Conservation (phyloP, 306 rosid species). For the Casuarina glauca region DNA sequence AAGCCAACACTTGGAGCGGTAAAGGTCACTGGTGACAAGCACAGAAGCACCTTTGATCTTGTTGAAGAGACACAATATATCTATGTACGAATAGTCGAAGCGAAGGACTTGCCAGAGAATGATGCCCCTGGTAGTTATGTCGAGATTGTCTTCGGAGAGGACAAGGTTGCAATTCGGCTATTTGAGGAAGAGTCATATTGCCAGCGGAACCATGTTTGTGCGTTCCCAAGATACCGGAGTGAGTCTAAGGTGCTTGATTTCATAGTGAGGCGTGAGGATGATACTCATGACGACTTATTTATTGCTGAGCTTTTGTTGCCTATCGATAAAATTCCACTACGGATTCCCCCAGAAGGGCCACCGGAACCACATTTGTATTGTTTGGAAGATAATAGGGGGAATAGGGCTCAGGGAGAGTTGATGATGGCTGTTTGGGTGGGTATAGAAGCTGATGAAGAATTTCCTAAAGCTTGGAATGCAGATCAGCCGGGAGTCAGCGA, state of each 20-base stretch:
- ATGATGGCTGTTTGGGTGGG: conserved; percentile 99
- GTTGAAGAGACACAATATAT: conserved; percentile 99
- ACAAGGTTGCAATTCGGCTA: conserved; percentile 86
- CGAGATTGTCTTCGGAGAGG: conserved; percentile 86
- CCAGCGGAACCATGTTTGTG: conserved; percentile 91
- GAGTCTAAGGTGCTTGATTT: conserved; percentile 84
- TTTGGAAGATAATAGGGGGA: conserved; percentile 15
- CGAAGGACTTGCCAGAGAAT: conserved; percentile 72
- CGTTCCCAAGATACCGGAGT: conserved; percentile 79
- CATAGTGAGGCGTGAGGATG: conserved; percentile 82
- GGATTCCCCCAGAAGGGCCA: conserved; percentile 58
- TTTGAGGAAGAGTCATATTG: conserved; percentile 89
- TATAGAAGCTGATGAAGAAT: conserved; percentile 97
- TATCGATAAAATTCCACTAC: conserved; percentile 59
- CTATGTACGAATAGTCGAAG: conserved; percentile 87
- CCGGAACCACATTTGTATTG: conserved; percentile 95
- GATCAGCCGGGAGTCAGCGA: conserved; percentile 80
- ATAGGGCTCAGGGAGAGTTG: conserved; percentile 62
- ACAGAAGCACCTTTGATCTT: conserved; percentile 53
- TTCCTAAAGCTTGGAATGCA: conserved; percentile 97
- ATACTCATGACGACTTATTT: conserved; percentile 70
- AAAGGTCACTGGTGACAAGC: conserved; percentile 55
- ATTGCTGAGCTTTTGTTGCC: conserved; percentile 74
- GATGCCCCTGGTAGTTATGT: conserved; percentile 90
- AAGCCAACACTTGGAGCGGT: conserved; percentile 96